A percentile compares a stretch with the other conserved stretches of the same genome.
Evolutionary conservation across 768 basidiomycete species (phyloP).

Genomic region (Tulasnella sp.): DNA sequence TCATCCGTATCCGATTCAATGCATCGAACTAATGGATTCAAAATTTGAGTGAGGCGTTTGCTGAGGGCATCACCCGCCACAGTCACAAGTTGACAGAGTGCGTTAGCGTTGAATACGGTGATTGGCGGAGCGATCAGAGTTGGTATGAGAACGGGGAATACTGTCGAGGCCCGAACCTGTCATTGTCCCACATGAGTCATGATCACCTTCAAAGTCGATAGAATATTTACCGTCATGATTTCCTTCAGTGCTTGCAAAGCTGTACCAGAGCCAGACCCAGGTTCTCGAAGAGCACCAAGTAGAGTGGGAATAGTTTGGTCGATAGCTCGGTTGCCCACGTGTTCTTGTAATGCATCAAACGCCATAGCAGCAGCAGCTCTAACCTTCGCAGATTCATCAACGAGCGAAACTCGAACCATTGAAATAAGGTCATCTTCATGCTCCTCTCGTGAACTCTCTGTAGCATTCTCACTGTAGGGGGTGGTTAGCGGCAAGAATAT

Average conservation of each 20-base stretch:
- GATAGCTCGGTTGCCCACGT: conserved; percentile 80
- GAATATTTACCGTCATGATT: conserved; percentile 71
- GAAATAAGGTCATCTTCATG: conserved; percentile 81
- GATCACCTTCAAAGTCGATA: not conserved
- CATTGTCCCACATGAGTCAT: conserved; percentile 12
- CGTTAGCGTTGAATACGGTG: conserved; percentile 88
- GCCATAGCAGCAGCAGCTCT: conserved; percentile 79
- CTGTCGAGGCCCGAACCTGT: conserved; percentile 82
- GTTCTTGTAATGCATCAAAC: conserved; percentile 86
- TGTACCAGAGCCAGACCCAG: conserved; percentile 88
- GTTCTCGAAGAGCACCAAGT: conserved; percentile 82
- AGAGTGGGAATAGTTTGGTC: conserved; percentile 95
- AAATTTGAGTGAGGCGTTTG: conserved; percentile 62
- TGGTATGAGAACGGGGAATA: conserved; percentile 95
- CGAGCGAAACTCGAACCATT: conserved; percentile 70
- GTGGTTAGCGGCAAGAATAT: conserved; percentile 13
- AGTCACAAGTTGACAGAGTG: conserved; percentile 77
- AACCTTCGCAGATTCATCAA: conserved; percentile 77
- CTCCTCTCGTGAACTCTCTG: conserved; percentile 70
- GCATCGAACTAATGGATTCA: conserved; percentile 67
- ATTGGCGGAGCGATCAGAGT: conserved; percentile 83
- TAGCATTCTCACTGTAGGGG: conserved; percentile 56
- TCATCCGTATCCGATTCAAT: conserved; percentile 50
- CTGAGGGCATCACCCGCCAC: conserved; percentile 89
- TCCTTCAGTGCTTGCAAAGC: conserved; percentile 86